Conservation (phyloP, 192 early-diverging fungal species). For the Phlyctochytrium bullatum region DNA sequence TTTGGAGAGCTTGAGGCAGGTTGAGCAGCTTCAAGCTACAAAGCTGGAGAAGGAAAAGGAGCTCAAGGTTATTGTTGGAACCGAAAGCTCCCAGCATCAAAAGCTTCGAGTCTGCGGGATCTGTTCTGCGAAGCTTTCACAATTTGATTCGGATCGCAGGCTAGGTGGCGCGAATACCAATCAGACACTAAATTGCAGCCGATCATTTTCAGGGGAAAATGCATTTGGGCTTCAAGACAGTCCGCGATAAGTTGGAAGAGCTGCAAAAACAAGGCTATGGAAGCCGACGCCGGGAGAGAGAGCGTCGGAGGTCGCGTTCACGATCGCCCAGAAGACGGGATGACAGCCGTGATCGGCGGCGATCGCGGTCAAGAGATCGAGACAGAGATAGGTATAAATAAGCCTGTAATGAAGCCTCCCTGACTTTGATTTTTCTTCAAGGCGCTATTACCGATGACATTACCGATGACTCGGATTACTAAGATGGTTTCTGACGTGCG, state of each 20-base stretch:
- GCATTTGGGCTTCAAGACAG: slow-evolving; percentile 53
- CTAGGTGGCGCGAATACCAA: slow-evolving; percentile 13
- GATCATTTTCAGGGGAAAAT: slow-evolving; percentile 58
- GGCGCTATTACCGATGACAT: too few species aligned
- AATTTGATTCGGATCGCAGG: slow-evolving; percentile 51
- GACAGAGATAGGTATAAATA: too few species aligned
- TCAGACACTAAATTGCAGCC: slow-evolving; percentile 16
- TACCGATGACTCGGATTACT: too few species aligned
- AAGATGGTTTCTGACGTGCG: too few species aligned
- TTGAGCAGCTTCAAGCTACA: slow-evolving; percentile 36
- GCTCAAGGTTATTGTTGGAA: slow-evolving; percentile 32
- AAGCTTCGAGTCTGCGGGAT: slow-evolving; percentile 58
- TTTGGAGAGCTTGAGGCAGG: slow-evolving; percentile 40
- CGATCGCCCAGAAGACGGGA: too few species aligned
- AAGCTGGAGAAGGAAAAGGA: slow-evolving; percentile 52
- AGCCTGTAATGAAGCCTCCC: too few species aligned
- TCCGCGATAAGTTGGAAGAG: slow-evolving; percentile 49
- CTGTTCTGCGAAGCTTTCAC: slow-evolving; percentile 52
- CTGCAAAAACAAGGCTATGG: slow-evolving; percentile 32
- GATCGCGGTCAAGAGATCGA: too few species aligned
- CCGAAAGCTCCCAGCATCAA: slow-evolving; percentile 51
- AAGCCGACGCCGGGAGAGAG: background rate
- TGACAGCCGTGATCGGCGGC: too few species aligned
- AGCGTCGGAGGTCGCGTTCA: background rate
- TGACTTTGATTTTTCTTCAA: too few species aligned